These are phyloP conservation scores for Saccharomycodes ludwigii DNA, from an alignment of 805 yeast species.

Conservation along the genomic window DNA sequence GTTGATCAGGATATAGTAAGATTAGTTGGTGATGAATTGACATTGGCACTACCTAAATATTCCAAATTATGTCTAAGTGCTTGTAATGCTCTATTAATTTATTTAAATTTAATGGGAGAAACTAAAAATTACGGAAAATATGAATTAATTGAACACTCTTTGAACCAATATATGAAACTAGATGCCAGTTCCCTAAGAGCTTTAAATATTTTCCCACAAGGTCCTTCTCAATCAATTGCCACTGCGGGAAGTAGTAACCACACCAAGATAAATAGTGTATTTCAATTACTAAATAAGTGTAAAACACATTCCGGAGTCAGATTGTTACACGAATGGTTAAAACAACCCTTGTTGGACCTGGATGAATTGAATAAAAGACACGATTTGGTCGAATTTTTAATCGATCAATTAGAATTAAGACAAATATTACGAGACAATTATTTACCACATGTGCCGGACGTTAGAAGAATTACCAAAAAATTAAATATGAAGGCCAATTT, in stretches of 20 bases:
- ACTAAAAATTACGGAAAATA: conserved; percentile 42
- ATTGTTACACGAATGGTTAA: conserved; percentile 83
- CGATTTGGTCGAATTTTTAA: conserved; percentile 55
- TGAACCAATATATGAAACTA: conserved; percentile 75
- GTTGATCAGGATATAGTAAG: conserved; percentile 70
- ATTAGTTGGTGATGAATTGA: conserved; percentile 42
- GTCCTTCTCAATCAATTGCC: conserved; percentile 10
- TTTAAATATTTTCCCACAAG: conserved; percentile 64
- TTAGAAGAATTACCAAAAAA: conserved; percentile 62
- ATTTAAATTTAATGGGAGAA: conserved; percentile 52
- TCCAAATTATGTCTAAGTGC: conserved; percentile 19
- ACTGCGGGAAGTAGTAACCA: conserved; percentile 18
- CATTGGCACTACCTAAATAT: conserved; percentile 19
- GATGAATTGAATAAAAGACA: conserved; percentile 56
- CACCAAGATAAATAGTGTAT: conserved; percentile 46
- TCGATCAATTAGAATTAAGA: conserved; percentile 59
- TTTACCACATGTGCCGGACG: conserved; percentile 68
- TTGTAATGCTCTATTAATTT: conserved; percentile 46
- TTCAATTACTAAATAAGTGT: conserved; percentile 78
- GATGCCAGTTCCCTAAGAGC: conserved; percentile 88
- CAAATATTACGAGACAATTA: conserved; percentile 54
- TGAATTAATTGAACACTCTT: conserved; percentile 51
- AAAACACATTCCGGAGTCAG: conserved; percentile 85
- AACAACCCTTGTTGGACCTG: conserved; percentile 76
- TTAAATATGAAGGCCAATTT: conserved; percentile 47